Evolutionary conservation across 768 basidiomycete genomes (phyloP).

Genomic region (Podaxis sp.): DNA sequence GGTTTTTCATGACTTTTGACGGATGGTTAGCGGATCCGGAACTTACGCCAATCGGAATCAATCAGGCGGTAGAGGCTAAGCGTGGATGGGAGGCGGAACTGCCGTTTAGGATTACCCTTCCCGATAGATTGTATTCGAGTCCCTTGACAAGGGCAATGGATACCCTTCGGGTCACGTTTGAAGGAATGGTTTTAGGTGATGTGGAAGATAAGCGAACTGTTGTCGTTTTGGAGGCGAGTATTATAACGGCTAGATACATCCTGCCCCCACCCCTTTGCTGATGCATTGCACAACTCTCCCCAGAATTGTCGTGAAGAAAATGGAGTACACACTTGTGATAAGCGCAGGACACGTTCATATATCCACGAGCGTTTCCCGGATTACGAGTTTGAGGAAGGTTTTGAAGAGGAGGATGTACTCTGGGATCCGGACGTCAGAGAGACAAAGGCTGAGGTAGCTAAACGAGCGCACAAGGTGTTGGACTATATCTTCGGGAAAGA

Average conservation of each 20-base stretch:
- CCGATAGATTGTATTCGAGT: conserved; percentile 55
- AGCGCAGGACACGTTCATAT: conserved; percentile 34
- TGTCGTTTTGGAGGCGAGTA: conserved; percentile 51
- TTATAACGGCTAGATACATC: neutral
- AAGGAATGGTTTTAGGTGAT: conserved; percentile 18
- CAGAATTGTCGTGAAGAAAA: conserved; percentile 67
- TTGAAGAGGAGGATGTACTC: conserved; percentile 58
- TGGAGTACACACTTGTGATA: conserved; percentile 71
- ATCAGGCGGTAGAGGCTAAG: conserved; percentile 47
- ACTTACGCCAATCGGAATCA: conserved; percentile 53
- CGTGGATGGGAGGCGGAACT: conserved; percentile 47
- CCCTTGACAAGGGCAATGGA: conserved; percentile 59
- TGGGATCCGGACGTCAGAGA: conserved; percentile 60
- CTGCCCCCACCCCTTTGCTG: neutral
- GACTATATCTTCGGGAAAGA: conserved; percentile 51
- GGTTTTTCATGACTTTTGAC: neutral
- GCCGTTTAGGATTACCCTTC: conserved; percentile 39
- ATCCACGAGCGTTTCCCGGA: conserved; percentile 46
- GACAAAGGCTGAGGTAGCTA: conserved; percentile 36
- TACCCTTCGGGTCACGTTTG: conserved; percentile 53
- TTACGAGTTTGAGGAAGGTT: conserved; percentile 50
- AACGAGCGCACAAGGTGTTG: conserved; percentile 46
- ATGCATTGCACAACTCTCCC: neutral
- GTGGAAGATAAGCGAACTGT: conserved; percentile 24
- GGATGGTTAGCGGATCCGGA: conserved; percentile 52